Evolutionary conservation across 495 filamentous ascomycete species (phyloP).

Genomic region (Poronia punctata): DNA sequence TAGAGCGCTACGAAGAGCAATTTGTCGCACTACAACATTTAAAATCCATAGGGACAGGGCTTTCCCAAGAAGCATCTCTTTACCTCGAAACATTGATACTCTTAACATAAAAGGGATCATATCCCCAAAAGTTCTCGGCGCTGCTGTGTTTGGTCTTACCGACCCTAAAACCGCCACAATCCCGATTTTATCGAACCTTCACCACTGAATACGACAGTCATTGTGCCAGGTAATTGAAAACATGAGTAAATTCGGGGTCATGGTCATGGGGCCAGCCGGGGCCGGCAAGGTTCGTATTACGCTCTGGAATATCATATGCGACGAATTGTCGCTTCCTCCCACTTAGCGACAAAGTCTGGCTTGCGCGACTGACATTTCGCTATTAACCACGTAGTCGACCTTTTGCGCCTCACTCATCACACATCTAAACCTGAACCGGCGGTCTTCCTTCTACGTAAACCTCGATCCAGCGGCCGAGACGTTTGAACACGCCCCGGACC

Average conservation of each 20-base stretch:
- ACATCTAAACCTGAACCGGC: conserved; percentile 78
- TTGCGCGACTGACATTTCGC: not conserved
- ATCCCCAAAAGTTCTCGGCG: too few species aligned
- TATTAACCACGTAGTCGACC: conserved; percentile 60
- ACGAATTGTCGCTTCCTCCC: not conserved
- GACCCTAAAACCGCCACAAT: too few species aligned
- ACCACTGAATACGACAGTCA: too few species aligned
- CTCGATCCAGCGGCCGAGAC: conserved; percentile 93
- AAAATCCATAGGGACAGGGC: too few species aligned
- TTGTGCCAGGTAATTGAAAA: too few species aligned
- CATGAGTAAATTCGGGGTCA: conserved; percentile 93
- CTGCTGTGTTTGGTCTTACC: too few species aligned
- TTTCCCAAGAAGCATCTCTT: too few species aligned
- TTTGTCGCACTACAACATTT: too few species aligned
- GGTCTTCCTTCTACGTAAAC: conserved; percentile 91
- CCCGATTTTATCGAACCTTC: too few species aligned
- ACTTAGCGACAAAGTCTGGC: not conserved
- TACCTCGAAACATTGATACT: too few species aligned
- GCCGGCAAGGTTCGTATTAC: conserved; percentile 63
- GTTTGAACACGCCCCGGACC: conserved; percentile 84
- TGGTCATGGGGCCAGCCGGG: conserved; percentile 89
- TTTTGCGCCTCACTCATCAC: conserved; percentile 92
- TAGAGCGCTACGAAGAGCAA: too few species aligned
- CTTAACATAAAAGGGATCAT: too few species aligned
- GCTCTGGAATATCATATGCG: not conserved